A percentile compares a stretch with the other conserved stretches of the same genome.
phyloP scores from a whole-genome alignment of 2,329 filamentous ascomycete species.

The Fusarium sp. region DNA sequence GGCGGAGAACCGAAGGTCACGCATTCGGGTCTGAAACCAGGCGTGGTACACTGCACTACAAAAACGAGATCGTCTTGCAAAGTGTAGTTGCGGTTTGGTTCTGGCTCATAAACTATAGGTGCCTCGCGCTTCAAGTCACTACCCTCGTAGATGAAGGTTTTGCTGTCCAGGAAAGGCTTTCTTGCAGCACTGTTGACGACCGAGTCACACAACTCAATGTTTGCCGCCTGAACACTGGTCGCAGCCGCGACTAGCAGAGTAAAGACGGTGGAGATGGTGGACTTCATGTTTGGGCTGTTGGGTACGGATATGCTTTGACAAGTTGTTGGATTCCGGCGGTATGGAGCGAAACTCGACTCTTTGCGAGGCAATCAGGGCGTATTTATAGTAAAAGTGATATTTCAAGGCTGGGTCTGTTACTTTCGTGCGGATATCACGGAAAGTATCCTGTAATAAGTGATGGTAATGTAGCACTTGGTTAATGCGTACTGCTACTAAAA shows the following conservation, averaged over 20 bases:
- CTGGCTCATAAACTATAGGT: constrained; percentile 1
- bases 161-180: background rate
- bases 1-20: background rate
- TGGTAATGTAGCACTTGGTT: too few relatives aligned
- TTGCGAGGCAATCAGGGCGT: background rate
- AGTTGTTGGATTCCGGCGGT: background rate
- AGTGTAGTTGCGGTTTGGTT: background rate
- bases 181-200: constrained; percentile 8
- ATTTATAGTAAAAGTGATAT: background rate
- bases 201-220: background rate
- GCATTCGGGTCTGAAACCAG: background rate
- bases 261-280: background rate
- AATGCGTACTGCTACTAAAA: too few relatives aligned
- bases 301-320: background rate
- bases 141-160: background rate
- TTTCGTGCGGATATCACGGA: too few relatives aligned
- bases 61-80: background rate
- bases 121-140: background rate
- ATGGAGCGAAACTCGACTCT: background rate
- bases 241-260: background rate
- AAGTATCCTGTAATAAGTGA: too few relatives aligned
- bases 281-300: background rate
- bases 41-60: constrained; percentile 2
- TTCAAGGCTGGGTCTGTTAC: too few relatives aligned
- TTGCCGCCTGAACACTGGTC: background rate